Percentiles rank a stretch among this genome's conserved stretches.
phyloP scores from a whole-genome alignment of 495 filamentous ascomycete species.

The Aspergillus ellipticus region DNA sequence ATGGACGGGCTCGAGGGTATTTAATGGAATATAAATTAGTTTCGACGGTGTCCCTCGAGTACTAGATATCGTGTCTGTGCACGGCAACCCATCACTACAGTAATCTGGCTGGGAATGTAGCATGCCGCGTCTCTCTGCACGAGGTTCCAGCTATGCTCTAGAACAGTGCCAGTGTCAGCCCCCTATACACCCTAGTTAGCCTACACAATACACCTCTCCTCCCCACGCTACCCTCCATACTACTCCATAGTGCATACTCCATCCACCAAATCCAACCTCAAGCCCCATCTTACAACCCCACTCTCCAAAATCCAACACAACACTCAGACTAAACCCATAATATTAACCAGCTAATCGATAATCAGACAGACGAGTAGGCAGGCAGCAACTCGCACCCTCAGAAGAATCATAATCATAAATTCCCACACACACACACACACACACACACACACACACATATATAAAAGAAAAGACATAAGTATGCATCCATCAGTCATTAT shows the following conservation, averaged over 20 bases:
- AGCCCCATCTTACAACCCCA: background rate
- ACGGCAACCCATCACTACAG: constrained; percentile 24
- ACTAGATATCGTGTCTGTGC: background rate
- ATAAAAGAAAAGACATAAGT: background rate
- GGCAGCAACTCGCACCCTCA: background rate
- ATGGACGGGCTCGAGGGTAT: background rate
- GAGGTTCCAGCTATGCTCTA: background rate
- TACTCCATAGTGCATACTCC: background rate
- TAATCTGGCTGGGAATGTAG: constrained; percentile 25
- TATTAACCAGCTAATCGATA: background rate
- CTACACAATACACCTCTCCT: background rate
- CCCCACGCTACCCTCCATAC: background rate
- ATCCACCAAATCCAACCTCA: background rate
- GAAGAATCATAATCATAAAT: background rate
- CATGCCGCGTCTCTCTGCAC: background rate
- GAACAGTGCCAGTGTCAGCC: constrained; percentile 13
- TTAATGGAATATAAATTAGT: too few species aligned
- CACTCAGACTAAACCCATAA: background rate
- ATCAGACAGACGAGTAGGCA: background rate
- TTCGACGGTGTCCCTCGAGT: too few species aligned
- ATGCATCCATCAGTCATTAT: too few species aligned
- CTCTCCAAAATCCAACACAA: background rate
- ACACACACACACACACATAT: background rate
- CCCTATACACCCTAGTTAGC: constrained; percentile 23
- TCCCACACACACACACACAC: too few species aligned